Conservation (phyloP, 164 flowering plant genomes). For the Macadamia tetraphylla region DNA sequence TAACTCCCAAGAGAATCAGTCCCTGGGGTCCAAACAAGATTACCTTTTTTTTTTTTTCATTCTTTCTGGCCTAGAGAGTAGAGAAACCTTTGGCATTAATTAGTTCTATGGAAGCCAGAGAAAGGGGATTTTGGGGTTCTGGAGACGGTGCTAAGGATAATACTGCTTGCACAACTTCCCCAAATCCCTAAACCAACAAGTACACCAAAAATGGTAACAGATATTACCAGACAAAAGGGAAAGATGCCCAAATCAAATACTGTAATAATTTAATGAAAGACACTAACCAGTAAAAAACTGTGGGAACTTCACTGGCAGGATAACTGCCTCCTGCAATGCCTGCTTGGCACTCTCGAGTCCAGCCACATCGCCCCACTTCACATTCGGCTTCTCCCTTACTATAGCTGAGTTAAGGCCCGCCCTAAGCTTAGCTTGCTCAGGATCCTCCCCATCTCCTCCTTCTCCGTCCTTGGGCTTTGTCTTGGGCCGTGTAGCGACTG, state of each 20-base stretch:
- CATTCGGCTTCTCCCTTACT: slow-evolving; percentile 88
- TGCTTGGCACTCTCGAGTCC: slow-evolving; percentile 98
- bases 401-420: slow-evolving; percentile 90
- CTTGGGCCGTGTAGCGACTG: slow-evolving; percentile 74
- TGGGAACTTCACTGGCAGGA: slow-evolving; percentile 91
- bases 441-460: slow-evolving; percentile 74
- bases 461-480: slow-evolving; percentile 71
- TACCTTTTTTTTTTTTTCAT: too few species aligned
- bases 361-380: slow-evolving; percentile 97
- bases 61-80: too few species aligned
- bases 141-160: too few species aligned
- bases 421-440: slow-evolving; percentile 77
- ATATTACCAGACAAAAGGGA: too few species aligned
- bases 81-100: too few species aligned
- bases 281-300: slow-evolving; percentile 87
- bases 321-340: slow-evolving; percentile 95
- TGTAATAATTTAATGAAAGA: neutral
- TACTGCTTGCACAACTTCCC: too few species aligned
- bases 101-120: too few species aligned
- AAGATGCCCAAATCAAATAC: neutral
- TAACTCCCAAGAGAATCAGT: too few species aligned
- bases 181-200: neutral
- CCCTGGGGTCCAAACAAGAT: too few species aligned
- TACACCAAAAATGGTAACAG: neutral
- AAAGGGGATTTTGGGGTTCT: too few species aligned